These are phyloP conservation scores for Phytophthora sp. DNA, from an alignment of 352 stramenopile species.

Conservation along the genomic window DNA sequence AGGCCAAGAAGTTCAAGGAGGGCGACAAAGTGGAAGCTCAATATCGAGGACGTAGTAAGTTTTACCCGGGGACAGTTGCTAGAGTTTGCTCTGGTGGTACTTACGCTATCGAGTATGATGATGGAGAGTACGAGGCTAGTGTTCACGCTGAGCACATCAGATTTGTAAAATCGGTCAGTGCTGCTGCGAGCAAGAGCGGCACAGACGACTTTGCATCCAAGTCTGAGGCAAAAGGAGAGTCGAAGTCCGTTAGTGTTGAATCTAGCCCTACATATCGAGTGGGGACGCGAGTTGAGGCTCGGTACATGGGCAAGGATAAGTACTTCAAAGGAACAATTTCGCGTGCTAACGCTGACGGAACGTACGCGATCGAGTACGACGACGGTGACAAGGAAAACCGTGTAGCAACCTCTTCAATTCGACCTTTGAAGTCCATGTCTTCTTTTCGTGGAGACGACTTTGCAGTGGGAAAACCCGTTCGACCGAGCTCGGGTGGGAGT, in stretches of 20 bases:
- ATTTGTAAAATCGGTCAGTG: neutral
- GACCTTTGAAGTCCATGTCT: conserved; percentile 27
- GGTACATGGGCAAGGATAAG: conserved; percentile 61
- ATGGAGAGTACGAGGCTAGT: conserved; percentile 36
- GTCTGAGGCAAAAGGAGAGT: conserved; percentile 8
- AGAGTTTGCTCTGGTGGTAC: neutral
- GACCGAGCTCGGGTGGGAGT: conserved; percentile 35
- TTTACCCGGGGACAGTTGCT: conserved; percentile 5
- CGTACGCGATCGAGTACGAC: conserved; percentile 78
- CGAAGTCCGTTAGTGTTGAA: neutral
- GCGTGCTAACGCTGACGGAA: conserved; percentile 51
- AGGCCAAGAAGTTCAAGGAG: conserved; percentile 10
- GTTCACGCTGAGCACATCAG: conserved; percentile 41
- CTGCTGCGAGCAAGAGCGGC: neutral
- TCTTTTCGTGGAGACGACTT: conserved; percentile 39
- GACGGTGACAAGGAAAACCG: conserved; percentile 69
- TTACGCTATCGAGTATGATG: conserved; percentile 22
- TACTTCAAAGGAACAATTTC: conserved; percentile 72
- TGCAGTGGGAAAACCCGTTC: conserved; percentile 36
- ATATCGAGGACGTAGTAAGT: conserved; percentile 14
- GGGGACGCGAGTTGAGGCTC: conserved; percentile 54
- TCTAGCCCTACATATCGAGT: conserved; percentile 8
- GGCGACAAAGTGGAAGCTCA: conserved; percentile 13
- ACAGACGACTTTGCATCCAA: neutral
- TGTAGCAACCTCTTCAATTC: conserved; percentile 46